Percentiles rank a stretch among this genome's conserved stretches.
These are phyloP conservation scores for Solanum raphanifolium DNA, from an alignment of 257 asterid species.

Conservation along the genomic window DNA sequence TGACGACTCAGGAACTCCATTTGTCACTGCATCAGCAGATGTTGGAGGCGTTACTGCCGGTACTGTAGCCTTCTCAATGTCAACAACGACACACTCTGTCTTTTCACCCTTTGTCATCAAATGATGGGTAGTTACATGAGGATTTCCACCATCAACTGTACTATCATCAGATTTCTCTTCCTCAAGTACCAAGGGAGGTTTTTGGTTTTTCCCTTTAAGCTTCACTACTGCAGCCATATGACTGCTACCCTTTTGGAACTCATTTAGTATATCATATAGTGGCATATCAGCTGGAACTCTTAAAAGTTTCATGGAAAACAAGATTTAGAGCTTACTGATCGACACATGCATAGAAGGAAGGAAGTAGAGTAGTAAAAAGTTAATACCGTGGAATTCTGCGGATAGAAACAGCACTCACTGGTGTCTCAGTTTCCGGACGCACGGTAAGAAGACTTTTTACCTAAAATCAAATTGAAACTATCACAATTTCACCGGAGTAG, in stretches of 20 bases:
- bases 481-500: not conserved
- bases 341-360: not conserved
- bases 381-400: conserved; percentile 77
- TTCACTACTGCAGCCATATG: conserved; percentile 91
- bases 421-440: conserved; percentile 79
- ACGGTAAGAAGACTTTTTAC: conserved; percentile 85
- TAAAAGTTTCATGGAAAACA: conserved; percentile 13
- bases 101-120: conserved; percentile 28
- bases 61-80: conserved; percentile 38
- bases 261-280: conserved; percentile 75
- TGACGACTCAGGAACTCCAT: conserved; percentile 17
- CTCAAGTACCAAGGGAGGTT: conserved; percentile 24
- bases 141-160: conserved; percentile 13
- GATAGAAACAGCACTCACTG: conserved; percentile 80
- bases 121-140: conserved; percentile 34
- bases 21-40: conserved; percentile 21
- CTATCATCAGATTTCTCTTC: conserved; percentile 35
- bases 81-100: conserved; percentile 31
- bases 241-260: conserved; percentile 79
- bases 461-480: conserved; percentile 16
- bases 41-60: conserved; percentile 15
- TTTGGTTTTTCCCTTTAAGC: conserved; percentile 33
- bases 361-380: not conserved
- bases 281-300: conserved; percentile 94
- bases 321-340: not conserved